Evolutionary conservation across 768 basidiomycete genomes (phyloP).

Genomic region (Leccinellum luteum): DNA sequence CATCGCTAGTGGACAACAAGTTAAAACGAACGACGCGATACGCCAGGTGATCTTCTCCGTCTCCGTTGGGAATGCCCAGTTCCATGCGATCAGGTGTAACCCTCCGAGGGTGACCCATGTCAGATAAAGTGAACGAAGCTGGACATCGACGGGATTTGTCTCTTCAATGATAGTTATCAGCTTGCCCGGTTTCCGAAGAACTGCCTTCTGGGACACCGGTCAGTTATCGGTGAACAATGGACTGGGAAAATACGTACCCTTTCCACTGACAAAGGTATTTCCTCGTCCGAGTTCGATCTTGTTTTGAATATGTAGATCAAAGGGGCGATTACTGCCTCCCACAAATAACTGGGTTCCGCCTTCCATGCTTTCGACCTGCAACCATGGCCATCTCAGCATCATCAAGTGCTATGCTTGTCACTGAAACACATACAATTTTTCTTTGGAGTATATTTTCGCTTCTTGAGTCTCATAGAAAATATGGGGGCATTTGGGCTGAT

Average conservation of each 20-base stretch:
- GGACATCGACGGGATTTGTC: neutral
- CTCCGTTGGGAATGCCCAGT: neutral
- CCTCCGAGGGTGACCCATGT: neutral
- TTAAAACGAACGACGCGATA: neutral
- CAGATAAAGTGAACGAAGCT: neutral
- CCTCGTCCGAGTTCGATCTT: neutral
- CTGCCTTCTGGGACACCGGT: neutral
- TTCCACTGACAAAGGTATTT: neutral
- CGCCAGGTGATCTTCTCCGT: neutral
- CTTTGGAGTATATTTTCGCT: neutral
- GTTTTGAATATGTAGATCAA: neutral
- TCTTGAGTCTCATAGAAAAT: neutral
- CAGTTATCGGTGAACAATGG: neutral
- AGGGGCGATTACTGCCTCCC: neutral
- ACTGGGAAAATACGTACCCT: neutral
- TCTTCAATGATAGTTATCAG: neutral
- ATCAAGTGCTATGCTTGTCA: neutral
- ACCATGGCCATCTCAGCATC: neutral
- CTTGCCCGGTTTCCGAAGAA: neutral
- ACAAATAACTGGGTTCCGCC: neutral
- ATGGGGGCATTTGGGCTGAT: neutral
- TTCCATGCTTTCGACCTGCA: neutral
- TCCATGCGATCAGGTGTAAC: conserved; percentile 3
- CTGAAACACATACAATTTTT: neutral
- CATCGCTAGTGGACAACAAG: neutral